These are phyloP conservation scores for Alternaria angustiovoidea DNA, from an alignment of 2,329 filamentous ascomycete species.

Conservation along the genomic window DNA sequence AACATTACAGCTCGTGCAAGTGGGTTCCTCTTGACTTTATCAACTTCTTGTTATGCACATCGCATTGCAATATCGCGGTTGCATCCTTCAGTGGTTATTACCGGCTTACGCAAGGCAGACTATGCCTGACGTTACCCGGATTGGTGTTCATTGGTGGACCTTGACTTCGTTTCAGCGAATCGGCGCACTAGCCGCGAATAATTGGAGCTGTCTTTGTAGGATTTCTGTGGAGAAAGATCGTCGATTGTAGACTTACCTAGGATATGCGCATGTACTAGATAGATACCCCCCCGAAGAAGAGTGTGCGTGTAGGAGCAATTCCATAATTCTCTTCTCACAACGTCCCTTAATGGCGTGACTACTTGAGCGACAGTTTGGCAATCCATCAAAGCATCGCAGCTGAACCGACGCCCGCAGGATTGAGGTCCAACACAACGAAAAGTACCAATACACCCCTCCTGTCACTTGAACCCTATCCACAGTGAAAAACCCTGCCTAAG, in stretches of 20 bases:
- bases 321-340: neutral
- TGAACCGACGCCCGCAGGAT: neutral
- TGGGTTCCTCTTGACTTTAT: neutral
- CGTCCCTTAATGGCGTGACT: neutral
- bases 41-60: neutral
- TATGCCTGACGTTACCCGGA: neutral
- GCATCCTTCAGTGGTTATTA: conserved; percentile 5
- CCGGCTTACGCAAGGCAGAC: conserved; percentile 3
- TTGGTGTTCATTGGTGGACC: conserved; percentile 12
- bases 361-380: neutral
- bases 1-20: neutral
- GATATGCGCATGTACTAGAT: conserved; percentile 12
- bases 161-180: conserved; percentile 3
- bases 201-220: conserved; percentile 6
- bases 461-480: neutral
- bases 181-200: conserved; percentile 5
- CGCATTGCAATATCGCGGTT: neutral
- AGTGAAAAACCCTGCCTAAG: conserved; percentile 8
- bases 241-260: neutral
- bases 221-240: neutral
- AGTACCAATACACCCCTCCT: conserved; percentile 5
- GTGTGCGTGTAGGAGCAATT: neutral
- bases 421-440: neutral
- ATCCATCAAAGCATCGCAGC: neutral
- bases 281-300: conserved; percentile 5